These are phyloP conservation scores for Globisporangium megalacanthum DNA, from an alignment of 352 stramenopile species.

Conservation along the genomic window DNA sequence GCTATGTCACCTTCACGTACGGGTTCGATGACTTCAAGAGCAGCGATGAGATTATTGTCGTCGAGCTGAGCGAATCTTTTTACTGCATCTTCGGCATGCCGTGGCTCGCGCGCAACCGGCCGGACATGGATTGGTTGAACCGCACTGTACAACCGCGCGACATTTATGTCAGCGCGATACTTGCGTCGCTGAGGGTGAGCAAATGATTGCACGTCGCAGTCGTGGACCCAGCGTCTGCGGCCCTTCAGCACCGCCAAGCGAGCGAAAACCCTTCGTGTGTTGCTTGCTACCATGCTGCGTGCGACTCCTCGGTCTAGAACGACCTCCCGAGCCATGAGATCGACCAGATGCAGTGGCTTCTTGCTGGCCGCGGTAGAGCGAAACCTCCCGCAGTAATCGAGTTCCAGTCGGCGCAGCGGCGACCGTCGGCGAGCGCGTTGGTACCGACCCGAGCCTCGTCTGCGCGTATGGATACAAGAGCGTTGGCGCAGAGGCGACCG, in stretches of 20 bases:
- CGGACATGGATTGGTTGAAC: conserved; percentile 16
- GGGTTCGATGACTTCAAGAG: conserved; percentile 14
- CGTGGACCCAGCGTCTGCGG: conserved; percentile 14
- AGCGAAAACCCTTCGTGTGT: no score
- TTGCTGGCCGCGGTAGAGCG: conserved; percentile 5
- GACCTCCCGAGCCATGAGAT: no score
- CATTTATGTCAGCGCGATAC: conserved; percentile 14
- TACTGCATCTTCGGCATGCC: conserved; percentile 26
- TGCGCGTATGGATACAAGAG: no score
- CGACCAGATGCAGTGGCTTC: background rate
- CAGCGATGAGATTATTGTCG: conserved; percentile 22
- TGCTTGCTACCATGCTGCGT: no score
- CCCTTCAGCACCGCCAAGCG: background rate
- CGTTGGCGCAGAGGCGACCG: no score
- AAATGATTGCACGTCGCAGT: conserved; percentile 9
- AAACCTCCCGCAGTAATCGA: conserved; percentile 2
- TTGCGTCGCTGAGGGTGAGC: background rate
- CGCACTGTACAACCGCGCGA: conserved; percentile 10
- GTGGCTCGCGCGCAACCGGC: conserved; percentile 19
- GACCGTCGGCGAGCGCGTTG: no score
- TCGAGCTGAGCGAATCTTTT: conserved; percentile 20
- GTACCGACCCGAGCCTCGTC: no score
- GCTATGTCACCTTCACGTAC: conserved; percentile 11
- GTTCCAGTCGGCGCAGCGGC: no score
- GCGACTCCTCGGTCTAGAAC: no score